Evolutionary conservation across 2,329 filamentous ascomycete genomes (phyloP), one percentile per base, ranked within the genome.

Genomic region (Ophiobolus disseminans): DNA sequence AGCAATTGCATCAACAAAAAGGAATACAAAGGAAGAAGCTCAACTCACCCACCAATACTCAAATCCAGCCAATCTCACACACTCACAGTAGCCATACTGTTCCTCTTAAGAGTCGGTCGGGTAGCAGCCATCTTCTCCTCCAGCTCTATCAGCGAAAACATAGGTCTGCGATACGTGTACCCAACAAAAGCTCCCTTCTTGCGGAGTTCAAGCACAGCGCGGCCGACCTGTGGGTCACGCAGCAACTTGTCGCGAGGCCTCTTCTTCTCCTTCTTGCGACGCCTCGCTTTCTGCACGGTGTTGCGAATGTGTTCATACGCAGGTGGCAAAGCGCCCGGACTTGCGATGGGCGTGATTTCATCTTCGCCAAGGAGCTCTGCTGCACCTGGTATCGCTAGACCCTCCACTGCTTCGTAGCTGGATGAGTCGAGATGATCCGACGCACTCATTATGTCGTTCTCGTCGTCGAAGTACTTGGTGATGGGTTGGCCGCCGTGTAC

Each of bases 381-480:
- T 4, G 11, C n/a, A 4, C 37, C 45, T 3, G 23, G 14, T 11
- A 36, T 22, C 10, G 17, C 25, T 14, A n/a, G n/a, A 2, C 22
- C 22, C 2, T 36, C 41, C 10, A 38, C 40, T 13, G 48, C 57
- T 35, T 65, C 63, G 35, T 67, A 70, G 46, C 68, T 72, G 3
- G 64, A 69, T 9, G 67, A 68, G 40, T 73, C 69, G 4, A 72
- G 60, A 41, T 73, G 68, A 35, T 72, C 69, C 0, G 63, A 65
- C 20, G 56, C 69, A 14, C 68, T 75, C 51, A 79, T 62, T 41
- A 93, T 84, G 21, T 87, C 80, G 31, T 89, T 85, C 56, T 91
- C 89, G 40, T 91, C 87, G 49, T 96, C 90, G 66, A 97, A 97
- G 69, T 96, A 97, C 63, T 88, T 90, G 1, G 91, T 94, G 66